These are phyloP conservation scores for Termitomyces eurrhizus DNA, from an alignment of 768 basidiomycete genomes.

Conservation along the genomic window DNA sequence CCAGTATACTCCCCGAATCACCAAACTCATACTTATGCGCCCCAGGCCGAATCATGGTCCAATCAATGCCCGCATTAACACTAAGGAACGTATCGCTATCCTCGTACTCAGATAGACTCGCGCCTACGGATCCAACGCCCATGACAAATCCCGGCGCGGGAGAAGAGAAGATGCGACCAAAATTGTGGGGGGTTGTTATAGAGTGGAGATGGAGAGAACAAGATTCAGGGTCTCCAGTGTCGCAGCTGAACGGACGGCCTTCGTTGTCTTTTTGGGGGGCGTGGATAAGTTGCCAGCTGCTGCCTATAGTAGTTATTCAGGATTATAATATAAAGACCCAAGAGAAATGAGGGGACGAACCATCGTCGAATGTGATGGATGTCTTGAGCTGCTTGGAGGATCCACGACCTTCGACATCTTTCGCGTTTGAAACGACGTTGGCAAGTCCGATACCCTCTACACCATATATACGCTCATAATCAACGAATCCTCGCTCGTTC, in stretches of 20 bases:
- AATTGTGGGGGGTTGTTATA: constrained; percentile 90
- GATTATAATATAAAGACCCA: constrained; percentile 15
- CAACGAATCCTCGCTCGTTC: constrained; percentile 84
- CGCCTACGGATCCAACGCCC: constrained; percentile 92
- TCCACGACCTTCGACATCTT: constrained; percentile 73
- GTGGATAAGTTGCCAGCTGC: constrained; percentile 70
- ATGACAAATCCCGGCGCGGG: constrained; percentile 93
- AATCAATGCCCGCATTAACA: constrained; percentile 82
- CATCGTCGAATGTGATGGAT: constrained; percentile 87
- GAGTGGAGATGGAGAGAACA: constrained; percentile 94
- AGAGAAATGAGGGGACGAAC: constrained; percentile 10
- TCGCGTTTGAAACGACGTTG: constrained; percentile 80
- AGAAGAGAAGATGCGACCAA: constrained; percentile 91
- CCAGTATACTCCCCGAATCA: constrained; percentile 76
- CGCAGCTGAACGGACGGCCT: constrained; percentile 61
- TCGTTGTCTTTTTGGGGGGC: constrained; percentile 56
- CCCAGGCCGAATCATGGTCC: constrained; percentile 70
- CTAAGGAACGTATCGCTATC: constrained; percentile 94
- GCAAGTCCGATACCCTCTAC: constrained; percentile 90
- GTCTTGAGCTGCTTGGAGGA: constrained; percentile 74
- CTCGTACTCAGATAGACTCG: constrained; percentile 62
- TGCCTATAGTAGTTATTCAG: constrained; percentile 30
- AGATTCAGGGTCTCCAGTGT: constrained; percentile 45
- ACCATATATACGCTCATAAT: constrained; percentile 86
- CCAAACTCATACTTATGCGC: constrained; percentile 98